Conservation (phyloP, 768 basidiomycete genomes). For the Amylocystis lapponica region DNA sequence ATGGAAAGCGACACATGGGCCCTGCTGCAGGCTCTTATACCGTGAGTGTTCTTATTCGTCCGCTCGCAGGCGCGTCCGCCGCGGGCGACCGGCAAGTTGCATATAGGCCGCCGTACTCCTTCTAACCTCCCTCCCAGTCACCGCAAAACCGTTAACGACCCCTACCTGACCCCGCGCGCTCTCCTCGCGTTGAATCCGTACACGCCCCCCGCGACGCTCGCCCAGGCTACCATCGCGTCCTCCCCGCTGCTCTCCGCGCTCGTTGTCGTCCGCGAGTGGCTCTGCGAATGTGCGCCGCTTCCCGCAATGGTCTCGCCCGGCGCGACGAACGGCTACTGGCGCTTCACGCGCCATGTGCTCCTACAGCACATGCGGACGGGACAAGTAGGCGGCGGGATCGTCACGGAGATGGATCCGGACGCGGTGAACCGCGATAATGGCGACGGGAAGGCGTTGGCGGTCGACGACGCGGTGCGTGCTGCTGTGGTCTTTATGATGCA, state of each 20-base stretch:
- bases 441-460: constrained; percentile 54
- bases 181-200: constrained; percentile 73
- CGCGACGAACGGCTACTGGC: constrained; percentile 78
- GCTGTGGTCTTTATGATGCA: not conserved
- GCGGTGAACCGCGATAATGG: constrained; percentile 45
- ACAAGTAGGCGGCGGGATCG: constrained; percentile 40
- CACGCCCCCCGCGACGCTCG: constrained; percentile 70
- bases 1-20: constrained; percentile 83
- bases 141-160: constrained; percentile 55
- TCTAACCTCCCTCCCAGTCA: constrained; percentile 35
- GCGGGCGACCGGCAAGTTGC: too few relatives aligned
- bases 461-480: constrained; percentile 68
- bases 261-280: constrained; percentile 82
- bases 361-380: constrained; percentile 59
- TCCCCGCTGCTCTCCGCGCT: constrained; percentile 71
- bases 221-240: constrained; percentile 63
- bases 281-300: constrained; percentile 72
- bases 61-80: not conserved
- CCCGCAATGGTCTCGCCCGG: constrained; percentile 56
- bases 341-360: constrained; percentile 71
- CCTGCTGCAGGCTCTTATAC: constrained; percentile 70
- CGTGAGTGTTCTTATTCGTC: constrained; percentile 39
- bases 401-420: constrained; percentile 78
- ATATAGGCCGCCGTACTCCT: not conserved
- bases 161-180: constrained; percentile 42